Base-by-base conservation (phyloP, 192 early-diverging fungal genomes). In the Podila verticillata region DNA sequence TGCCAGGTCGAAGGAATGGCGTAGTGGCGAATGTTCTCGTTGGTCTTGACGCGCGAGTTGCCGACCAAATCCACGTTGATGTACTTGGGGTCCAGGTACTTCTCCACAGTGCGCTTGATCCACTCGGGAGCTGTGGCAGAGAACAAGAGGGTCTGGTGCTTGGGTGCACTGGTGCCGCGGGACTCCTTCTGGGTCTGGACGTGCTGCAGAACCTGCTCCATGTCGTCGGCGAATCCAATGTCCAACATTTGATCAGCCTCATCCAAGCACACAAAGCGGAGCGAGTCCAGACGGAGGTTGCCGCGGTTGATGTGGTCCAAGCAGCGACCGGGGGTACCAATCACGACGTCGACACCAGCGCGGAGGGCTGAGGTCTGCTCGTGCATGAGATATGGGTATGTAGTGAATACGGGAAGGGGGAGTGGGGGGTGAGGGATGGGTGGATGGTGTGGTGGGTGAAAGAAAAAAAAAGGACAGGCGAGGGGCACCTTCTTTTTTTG, bases 1-100 rank as follows among this genome's bases (percentile, higher is more conserved):
- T 95, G 93, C 91, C 94, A 99, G 29, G 95, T 88, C 32, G 94
- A 93, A 29, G 93, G 91, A 75, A 97, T 91, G 12, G 91, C 92
- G 78, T 91, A 89, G 82, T 99, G 97, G 44, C 86, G 84, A 73
- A 99, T 93, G 61, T 91, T 93, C 69, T 93, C 88, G 70, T 93
- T 94, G 49, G 97, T 98, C 85, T 96, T 96, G 74, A 94, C 92
- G 66, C 93, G 92, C 70, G 93, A 89, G 68, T 88, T 89, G 28
- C 96, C 95, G 57, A 96, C 91, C 66, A 96, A 83, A 74, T 96
- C 95, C 19, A 96, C 83, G 48, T 91, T 93, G 30, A 91, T 83
- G 70, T 92, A 92, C 61, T 86, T 88, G 22, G 70, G 65, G 51
- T 84, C 84, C 60, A 95, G 72, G 66, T 88, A 91, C 54, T 79